phyloP scores from a whole-genome alignment of 2,329 filamentous ascomycete genomes.

The Kalmusia sp. region DNA sequence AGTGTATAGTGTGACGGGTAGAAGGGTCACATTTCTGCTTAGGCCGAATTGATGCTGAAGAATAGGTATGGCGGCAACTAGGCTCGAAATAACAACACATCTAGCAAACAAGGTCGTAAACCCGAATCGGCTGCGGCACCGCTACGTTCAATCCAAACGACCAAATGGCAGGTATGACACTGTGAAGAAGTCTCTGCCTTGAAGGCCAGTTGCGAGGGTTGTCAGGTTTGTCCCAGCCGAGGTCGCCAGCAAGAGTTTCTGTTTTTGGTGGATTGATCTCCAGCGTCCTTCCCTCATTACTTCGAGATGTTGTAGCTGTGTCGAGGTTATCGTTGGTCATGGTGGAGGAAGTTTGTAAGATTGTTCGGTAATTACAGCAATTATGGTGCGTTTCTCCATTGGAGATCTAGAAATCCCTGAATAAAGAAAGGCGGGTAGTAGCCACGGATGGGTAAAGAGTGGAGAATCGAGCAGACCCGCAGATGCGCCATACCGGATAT shows the following conservation, averaged over 20 bases:
- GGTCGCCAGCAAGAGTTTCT: constrained; percentile 5
- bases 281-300: constrained; percentile 3
- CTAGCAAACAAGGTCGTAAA: too few species aligned
- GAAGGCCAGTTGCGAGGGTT: constrained; percentile 44
- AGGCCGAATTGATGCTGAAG: constrained; percentile 8
- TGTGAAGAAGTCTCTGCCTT: constrained; percentile 25
- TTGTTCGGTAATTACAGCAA: not conserved
- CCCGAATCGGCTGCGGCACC: too few species aligned
- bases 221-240: constrained; percentile 31
- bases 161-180: too few species aligned
- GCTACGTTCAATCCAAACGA: too few species aligned
- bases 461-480: too few species aligned
- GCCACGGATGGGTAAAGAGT: too few species aligned
- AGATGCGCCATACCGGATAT: not conserved
- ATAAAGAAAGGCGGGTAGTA: constrained; percentile 5
- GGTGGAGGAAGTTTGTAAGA: constrained; percentile 1
- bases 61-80: not conserved
- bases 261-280: constrained; percentile 1
- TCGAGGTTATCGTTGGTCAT: constrained; percentile 4
- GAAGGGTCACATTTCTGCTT: constrained; percentile 38
- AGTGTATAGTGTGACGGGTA: constrained; percentile 65
- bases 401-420: too few species aligned
- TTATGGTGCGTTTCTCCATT: constrained; percentile 3
- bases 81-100: not conserved
- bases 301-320: constrained; percentile 5